Evolutionary conservation across 441 rosid genomes (phyloP).

Genomic region (Aquilaria agallochum): DNA sequence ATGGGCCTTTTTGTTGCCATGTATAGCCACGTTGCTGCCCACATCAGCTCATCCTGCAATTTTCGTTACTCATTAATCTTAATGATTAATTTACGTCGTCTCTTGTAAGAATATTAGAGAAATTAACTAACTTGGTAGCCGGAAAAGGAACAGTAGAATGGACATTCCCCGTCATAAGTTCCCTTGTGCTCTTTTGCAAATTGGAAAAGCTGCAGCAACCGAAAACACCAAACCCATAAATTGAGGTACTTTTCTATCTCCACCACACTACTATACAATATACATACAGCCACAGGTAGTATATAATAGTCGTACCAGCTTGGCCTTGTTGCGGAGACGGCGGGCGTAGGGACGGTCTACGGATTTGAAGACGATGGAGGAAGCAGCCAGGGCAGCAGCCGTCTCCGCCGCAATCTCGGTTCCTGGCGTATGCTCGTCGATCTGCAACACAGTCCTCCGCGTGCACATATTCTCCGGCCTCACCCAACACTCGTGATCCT

Average conservation of each 20-base stretch:
- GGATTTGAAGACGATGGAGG: constrained; percentile 64
- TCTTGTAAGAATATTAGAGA: background rate
- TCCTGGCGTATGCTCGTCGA: constrained; percentile 49
- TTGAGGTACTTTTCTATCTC: too few species aligned
- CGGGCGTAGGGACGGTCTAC: constrained; percentile 49
- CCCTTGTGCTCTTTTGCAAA: constrained; percentile 67
- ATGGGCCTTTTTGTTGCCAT: constrained; percentile 38
- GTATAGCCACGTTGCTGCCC: constrained; percentile 93
- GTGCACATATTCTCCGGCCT: constrained; percentile 80
- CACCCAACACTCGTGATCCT: constrained; percentile 84
- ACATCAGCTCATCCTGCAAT: constrained; percentile 81
- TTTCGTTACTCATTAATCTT: background rate
- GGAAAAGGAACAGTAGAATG: constrained; percentile 87
- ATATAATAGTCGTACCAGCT: constrained; percentile 33
- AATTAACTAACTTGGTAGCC: constrained; percentile 64
- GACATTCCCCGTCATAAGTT: constrained; percentile 91
- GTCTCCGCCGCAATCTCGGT: constrained; percentile 89
- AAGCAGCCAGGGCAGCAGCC: constrained; percentile 77
- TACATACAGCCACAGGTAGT: background rate
- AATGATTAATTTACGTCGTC: too few species aligned
- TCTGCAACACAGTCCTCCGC: constrained; percentile 59
- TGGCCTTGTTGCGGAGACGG: constrained; percentile 76
- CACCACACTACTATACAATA: background rate
- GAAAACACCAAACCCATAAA: background rate
- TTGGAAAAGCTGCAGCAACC: constrained; percentile 49